Evolutionary conservation across 1,139 yeast genomes (phyloP), one percentile per base, ranked within the genome.

Genomic region (Yamadazyma diddensiae): DNA sequence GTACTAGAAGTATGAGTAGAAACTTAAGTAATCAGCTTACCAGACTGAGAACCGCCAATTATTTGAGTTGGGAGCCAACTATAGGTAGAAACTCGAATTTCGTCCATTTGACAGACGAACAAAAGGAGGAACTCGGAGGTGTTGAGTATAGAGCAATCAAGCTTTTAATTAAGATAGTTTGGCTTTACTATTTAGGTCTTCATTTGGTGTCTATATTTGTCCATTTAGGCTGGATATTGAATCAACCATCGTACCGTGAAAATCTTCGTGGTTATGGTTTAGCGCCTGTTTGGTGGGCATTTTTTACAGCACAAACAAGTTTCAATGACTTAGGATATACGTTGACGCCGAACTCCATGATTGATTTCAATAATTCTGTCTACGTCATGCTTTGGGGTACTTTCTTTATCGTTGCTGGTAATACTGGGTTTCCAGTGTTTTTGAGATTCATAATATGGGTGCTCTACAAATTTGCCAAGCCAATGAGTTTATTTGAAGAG

Each of bases 1-100:
- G 29, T 32, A 34, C 34, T 18, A 34, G 34, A 13, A 31, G 33
- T 11, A 28, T 35, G 34, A 34, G 35, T 23, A 32, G 34, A 8
- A 31, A 35, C 8, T 24, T 43, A 6, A 32, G 45, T 8, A 39
- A 41, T 28, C 37, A 49, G 4, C 43, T 55, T 21, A 33, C 53
- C 6, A 41, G 53, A 29, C 47, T 46, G 23, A 73, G 72, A 73
- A 73, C 79, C 35, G 62, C 79, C 1, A 71, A 68, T 42, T 92
- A 90, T 49, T 65, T 92, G 24, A 87, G 97, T 0, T 90, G 95
- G 90, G 75, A 74, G 17, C 97, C 98, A 0, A 87, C 88, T 0
- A 74, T 94, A 29, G 98, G 97, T n/a, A 75, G 97, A 54, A 94
- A 94, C 57, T 92, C 98, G 1, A 84, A 90, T 0, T 92, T 92